These are phyloP conservation scores for Lyophyllum semitale DNA, from an alignment of 768 basidiomycete species.

Conservation along the genomic window DNA sequence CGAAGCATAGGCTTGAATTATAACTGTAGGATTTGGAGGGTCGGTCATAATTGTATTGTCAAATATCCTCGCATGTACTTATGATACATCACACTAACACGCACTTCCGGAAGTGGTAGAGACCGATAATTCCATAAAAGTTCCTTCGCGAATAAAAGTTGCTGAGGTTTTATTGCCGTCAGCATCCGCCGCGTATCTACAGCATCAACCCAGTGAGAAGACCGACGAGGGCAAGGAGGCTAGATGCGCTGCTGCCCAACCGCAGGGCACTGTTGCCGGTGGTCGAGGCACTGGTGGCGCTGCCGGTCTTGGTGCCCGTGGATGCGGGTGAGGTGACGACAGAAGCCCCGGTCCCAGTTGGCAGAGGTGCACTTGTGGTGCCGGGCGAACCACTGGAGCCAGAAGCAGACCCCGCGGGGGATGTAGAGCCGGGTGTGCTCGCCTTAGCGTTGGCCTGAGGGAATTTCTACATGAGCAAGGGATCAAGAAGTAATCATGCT, in stretches of 20 bases:
- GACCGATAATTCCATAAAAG: not conserved
- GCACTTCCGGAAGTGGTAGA: not conserved
- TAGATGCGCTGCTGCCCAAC: constrained; percentile 34
- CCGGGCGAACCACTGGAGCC: no score
- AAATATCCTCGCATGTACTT: no score
- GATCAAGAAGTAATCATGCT: not conserved
- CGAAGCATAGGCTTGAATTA: no score
- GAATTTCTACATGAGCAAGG: not conserved
- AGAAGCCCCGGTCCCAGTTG: no score
- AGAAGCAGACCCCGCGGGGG: not conserved
- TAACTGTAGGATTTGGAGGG: no score
- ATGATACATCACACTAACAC: not conserved
- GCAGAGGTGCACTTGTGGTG: not conserved
- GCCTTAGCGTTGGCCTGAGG: constrained; percentile 21
- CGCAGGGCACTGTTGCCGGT: constrained; percentile 17
- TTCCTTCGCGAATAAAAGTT: not conserved
- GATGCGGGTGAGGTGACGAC: not conserved
- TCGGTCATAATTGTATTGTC: no score
- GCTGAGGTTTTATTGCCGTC: not conserved
- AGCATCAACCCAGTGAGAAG: constrained; percentile 33
- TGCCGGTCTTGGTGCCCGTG: not conserved
- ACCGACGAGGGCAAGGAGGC: constrained; percentile 31
- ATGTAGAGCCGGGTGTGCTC: not conserved
- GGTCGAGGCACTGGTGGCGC: not conserved
- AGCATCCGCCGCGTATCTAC: constrained; percentile 14